A percentile compares a stretch with the other conserved stretches of the same genome.
Evolutionary conservation across 164 flowering plant genomes (phyloP).

Genomic region (Amborella trichopoda): DNA sequence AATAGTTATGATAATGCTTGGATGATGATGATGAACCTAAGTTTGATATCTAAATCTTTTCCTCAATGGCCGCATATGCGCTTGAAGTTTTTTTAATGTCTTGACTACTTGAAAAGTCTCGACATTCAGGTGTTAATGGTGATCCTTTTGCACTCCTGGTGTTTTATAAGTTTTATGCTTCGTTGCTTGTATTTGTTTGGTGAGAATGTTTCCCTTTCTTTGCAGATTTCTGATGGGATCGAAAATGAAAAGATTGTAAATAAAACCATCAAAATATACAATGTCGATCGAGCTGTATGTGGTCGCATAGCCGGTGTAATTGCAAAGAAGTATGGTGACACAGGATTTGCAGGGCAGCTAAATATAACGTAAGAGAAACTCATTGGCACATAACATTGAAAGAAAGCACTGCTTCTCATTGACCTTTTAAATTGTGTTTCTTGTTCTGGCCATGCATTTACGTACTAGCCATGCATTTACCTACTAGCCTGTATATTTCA

Average conservation of each 20-base stretch:
- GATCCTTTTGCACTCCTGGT: too few relatives aligned
- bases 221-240: constrained; percentile 84
- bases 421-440: not conserved
- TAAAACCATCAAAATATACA: constrained; percentile 67
- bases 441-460: not conserved
- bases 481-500: constrained; percentile 13
- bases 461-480: not conserved
- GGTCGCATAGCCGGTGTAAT: constrained; percentile 88
- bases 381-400: not conserved
- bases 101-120: too few relatives aligned
- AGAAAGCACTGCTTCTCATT: not conserved
- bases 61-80: too few relatives aligned
- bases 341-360: constrained; percentile 96
- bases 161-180: too few relatives aligned
- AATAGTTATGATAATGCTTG: too few relatives aligned
- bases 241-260: constrained; percentile 64
- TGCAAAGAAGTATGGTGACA: constrained; percentile 97
- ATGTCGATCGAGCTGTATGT: constrained; percentile 93
- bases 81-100: too few relatives aligned
- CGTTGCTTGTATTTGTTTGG: too few relatives aligned
- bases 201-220: too few relatives aligned
- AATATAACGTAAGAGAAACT: constrained; percentile 62
- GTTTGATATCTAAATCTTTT: too few relatives aligned
- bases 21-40: too few relatives aligned
- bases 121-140: too few relatives aligned